Conservation (phyloP, 306 rosid genomes). For the Casuarina equisetifolia region DNA sequence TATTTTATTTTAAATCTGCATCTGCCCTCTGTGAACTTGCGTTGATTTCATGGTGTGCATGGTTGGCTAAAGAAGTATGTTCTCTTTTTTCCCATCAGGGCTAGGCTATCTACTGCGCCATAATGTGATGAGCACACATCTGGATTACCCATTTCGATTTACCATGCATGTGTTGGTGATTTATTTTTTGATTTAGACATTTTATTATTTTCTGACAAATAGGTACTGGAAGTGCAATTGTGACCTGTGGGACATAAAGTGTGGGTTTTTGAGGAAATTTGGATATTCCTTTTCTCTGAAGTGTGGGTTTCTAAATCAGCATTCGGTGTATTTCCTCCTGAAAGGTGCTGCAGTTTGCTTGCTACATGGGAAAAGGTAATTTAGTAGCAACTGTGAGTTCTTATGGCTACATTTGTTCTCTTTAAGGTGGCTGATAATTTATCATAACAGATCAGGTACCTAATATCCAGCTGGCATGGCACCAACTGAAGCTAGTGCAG, state of each 20-base stretch:
- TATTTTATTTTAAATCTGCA: no score
- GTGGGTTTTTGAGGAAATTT: not conserved
- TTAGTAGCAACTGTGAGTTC: no score
- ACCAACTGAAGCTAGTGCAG: not conserved
- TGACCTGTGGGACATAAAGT: not conserved
- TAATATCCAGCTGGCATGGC: not conserved
- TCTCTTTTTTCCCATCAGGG: not conserved
- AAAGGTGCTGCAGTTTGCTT: no score
- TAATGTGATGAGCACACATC: not conserved
- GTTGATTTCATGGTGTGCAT: not conserved
- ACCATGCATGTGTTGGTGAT: not conserved
- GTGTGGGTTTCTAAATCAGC: no score
- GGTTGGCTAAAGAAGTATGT: not conserved
- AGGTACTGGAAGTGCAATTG: not conserved
- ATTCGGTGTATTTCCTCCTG: no score
- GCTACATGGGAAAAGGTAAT: no score
- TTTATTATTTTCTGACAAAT: no score
- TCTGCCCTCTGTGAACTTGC: not conserved
- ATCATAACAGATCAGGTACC: not conserved
- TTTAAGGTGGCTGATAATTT: not conserved
- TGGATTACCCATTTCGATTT: not conserved
- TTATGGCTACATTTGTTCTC: no score
- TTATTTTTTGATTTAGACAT: not conserved
- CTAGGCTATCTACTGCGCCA: not conserved
- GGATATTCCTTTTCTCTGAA: no score